Conservation (phyloP, 257 asterid genomes). For the Jacaranda mimosifolia region DNA sequence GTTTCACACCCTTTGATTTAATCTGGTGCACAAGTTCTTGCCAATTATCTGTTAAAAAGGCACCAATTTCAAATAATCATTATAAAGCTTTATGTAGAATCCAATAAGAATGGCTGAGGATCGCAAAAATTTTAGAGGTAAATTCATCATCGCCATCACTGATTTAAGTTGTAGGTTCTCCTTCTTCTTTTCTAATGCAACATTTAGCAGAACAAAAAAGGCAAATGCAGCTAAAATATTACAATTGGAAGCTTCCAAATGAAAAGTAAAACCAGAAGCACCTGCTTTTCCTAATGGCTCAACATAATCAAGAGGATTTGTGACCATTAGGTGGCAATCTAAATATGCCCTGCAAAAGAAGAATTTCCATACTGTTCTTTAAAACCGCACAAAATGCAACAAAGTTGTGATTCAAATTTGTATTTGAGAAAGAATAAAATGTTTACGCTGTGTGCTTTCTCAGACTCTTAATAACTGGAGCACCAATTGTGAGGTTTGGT, state of each 20-base stretch:
- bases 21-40: constrained; percentile 62
- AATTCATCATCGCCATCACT: not conserved
- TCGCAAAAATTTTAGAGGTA: not conserved
- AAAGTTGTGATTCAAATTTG: not conserved
- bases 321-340: constrained; percentile 86
- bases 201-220: not conserved
- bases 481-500: constrained; percentile 88
- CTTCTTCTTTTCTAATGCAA: not conserved
- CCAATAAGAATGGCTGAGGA: not conserved
- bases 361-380: not conserved
- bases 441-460: constrained; percentile 77
- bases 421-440: constrained; percentile 9
- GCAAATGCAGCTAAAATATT: constrained; percentile 3
- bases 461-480: constrained; percentile 80
- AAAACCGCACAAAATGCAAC: not conserved
- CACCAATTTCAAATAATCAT: constrained; percentile 30
- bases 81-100: constrained; percentile 1
- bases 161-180: not conserved
- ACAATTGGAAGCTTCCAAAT: constrained; percentile 61
- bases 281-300: constrained; percentile 75
- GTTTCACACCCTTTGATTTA: constrained; percentile 70
- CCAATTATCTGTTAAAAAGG: constrained; percentile 69
- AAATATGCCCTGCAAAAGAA: constrained; percentile 64
- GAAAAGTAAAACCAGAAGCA: constrained; percentile 88
- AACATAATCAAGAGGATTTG: constrained; percentile 81